Percentiles rank a stretch among this genome's conserved stretches.
phyloP scores from a whole-genome alignment of 148 eudicot genomes.

The Suaeda aralocaspica region DNA sequence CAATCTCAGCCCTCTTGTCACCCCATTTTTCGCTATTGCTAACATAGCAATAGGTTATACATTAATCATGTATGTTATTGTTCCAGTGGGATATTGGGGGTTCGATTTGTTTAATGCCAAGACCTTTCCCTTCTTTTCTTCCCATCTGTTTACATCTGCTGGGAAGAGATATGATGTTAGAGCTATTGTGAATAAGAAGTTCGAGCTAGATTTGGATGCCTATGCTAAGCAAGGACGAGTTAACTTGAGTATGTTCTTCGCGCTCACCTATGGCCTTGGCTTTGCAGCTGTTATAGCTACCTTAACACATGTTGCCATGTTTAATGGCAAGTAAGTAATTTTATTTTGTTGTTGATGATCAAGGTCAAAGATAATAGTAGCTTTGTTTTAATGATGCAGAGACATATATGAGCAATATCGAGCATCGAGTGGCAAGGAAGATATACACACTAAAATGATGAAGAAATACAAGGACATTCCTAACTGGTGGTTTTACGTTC shows the following conservation, averaged over 20 bases:
- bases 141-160: background rate
- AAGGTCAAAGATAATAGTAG: background rate
- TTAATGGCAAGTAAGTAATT: constrained; percentile 67
- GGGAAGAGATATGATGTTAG: background rate
- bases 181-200: constrained; percentile 20
- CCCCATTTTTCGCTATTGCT: constrained; percentile 77
- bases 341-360: background rate
- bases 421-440: constrained; percentile 66
- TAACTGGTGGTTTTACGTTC: constrained; percentile 75
- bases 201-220: background rate
- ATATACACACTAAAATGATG: constrained; percentile 82
- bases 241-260: background rate
- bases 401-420: constrained; percentile 64
- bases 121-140: constrained; percentile 25
- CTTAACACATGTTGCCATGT: constrained; percentile 63
- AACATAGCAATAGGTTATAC: constrained; percentile 56
- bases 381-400: constrained; percentile 29
- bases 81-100: constrained; percentile 78
- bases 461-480: constrained; percentile 82
- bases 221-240: background rate
- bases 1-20: constrained; percentile 69
- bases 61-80: constrained; percentile 54
- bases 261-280: constrained; percentile 77
- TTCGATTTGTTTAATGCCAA: background rate
- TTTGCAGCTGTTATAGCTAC: constrained; percentile 84